Evolutionary conservation across 2,329 filamentous ascomycete genomes (phyloP).

Genomic region (Fusarium sp.): DNA sequence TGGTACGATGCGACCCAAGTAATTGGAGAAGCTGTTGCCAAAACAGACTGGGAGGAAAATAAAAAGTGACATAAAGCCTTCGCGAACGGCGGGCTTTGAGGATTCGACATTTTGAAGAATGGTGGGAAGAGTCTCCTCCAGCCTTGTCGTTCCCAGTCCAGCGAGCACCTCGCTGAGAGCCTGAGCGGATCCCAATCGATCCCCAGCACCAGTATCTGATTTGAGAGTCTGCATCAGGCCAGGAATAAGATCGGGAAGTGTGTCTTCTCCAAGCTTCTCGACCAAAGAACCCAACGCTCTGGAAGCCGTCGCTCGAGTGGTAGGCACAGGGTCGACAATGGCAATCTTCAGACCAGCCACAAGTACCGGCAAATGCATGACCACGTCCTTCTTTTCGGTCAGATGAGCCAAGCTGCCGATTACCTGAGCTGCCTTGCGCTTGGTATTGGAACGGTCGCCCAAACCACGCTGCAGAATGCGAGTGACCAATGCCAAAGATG

Average conservation of each 20-base stretch:
- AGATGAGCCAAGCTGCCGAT: constrained; percentile 98
- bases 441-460: constrained; percentile 90
- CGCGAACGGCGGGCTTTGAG: constrained; percentile 86
- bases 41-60: constrained; percentile 99
- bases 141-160: constrained; percentile 87
- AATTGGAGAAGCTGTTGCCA: constrained; percentile 97
- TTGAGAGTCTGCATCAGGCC: constrained; percentile 98
- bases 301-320: constrained; percentile 94
- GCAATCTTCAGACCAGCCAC: constrained; percentile 90
- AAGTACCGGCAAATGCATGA: constrained; percentile 89
- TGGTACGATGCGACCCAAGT: constrained; percentile 94
- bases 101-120: constrained; percentile 97
- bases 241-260: constrained; percentile 95
- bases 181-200: constrained; percentile 94
- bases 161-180: constrained; percentile 96
- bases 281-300: constrained; percentile 96
- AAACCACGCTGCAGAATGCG: constrained; percentile 95
- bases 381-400: constrained; percentile 93
- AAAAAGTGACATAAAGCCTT: constrained; percentile 99
- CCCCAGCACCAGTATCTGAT: constrained; percentile 94
- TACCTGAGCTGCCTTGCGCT: constrained; percentile 95
- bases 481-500: constrained; percentile 92
- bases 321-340: constrained; percentile 94
- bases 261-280: constrained; percentile 97
- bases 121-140: constrained; percentile 96